Evolutionary conservation across 2,329 filamentous ascomycete genomes (phyloP).

Genomic region (Akanthomyces uredinophilus): DNA sequence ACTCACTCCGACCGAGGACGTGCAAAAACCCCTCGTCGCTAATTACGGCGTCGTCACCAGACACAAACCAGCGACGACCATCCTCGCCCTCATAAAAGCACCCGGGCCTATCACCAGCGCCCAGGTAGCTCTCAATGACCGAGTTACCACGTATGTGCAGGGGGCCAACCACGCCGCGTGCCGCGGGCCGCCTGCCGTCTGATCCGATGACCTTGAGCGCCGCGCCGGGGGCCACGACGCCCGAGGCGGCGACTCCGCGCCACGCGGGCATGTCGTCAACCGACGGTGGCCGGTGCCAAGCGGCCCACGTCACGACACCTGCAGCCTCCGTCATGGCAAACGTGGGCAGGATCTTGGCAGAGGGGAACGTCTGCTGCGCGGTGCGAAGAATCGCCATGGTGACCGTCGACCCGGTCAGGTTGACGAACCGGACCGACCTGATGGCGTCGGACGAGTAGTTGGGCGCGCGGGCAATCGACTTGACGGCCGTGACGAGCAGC

Average conservation of each 20-base stretch:
- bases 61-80: too few species aligned
- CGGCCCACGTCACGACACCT: too few species aligned
- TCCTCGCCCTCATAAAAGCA: too few species aligned
- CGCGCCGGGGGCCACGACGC: neutral
- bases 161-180: neutral
- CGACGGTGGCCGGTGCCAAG: too few species aligned
- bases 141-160: neutral
- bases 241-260: neutral
- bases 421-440: neutral
- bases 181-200: neutral
- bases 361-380: neutral
- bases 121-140: neutral
- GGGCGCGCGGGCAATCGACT: neutral
- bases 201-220: neutral
- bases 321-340: neutral
- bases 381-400: neutral
- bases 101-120: too few species aligned
- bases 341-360: neutral
- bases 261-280: neutral
- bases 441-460: neutral
- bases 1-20: too few species aligned
- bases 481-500: neutral
- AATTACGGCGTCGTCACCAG: too few species aligned
- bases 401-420: neutral
- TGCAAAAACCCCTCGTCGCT: too few species aligned